phyloP scores from a whole-genome alignment of 495 filamentous ascomycete species.

The Trypethelium eluteriae region DNA sequence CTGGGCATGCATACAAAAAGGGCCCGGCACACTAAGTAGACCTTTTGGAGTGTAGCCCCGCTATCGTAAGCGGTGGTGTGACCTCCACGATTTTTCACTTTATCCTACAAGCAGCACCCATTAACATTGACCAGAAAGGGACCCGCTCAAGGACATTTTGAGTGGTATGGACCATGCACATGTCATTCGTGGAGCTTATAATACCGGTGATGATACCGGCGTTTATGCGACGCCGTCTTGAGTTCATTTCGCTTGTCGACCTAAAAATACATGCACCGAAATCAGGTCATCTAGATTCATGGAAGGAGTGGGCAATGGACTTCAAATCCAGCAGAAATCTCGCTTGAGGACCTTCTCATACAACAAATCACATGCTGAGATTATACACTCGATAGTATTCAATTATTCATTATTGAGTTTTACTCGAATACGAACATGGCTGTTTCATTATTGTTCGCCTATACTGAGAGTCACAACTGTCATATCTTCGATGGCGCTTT shows the following conservation, averaged over 20 bases:
- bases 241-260: not conserved
- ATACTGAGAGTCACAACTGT: not conserved
- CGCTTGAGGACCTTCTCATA: not conserved
- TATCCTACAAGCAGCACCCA: not conserved
- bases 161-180: not conserved
- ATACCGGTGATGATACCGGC: not conserved
- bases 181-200: not conserved
- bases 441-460: not conserved
- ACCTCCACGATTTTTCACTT: not conserved
- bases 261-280: not conserved
- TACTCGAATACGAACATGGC: not conserved
- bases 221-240: not conserved
- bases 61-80: not conserved
- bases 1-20: not conserved
- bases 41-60: not conserved
- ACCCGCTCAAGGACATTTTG: not conserved
- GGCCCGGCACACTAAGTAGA: not conserved
- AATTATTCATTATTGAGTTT: not conserved
- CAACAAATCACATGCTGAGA: not conserved
- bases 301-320: not conserved
- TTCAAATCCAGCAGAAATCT: not conserved
- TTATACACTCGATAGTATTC: not conserved
- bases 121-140: not conserved
- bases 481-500: not conserved
- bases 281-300: not conserved